Conservation (phyloP, 176 grass and related monocot genomes). For the Paspalum notatum region DNA sequence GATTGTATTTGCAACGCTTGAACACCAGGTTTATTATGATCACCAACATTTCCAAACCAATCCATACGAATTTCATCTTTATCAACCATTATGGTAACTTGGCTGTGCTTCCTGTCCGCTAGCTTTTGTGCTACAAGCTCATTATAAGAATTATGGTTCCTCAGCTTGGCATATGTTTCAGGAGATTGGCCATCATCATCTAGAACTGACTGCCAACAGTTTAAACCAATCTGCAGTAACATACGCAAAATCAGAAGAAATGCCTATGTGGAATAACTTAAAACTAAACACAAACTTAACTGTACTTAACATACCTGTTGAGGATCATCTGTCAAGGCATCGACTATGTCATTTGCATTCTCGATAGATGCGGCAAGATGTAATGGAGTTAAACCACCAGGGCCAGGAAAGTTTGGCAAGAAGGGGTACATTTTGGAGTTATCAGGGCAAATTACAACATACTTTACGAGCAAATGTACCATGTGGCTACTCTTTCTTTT, state of each 20-base stretch:
- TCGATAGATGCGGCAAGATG: slow-evolving; percentile 83
- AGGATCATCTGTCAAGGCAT: slow-evolving; percentile 94
- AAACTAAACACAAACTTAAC: not conserved
- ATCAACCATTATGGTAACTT: slow-evolving; percentile 63
- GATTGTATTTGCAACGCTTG: slow-evolving; percentile 55
- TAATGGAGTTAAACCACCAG: slow-evolving; percentile 80
- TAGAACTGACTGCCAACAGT: slow-evolving; percentile 64
- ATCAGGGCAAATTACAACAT: slow-evolving; percentile 55
- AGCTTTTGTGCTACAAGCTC: slow-evolving; percentile 75
- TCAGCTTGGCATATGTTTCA: slow-evolving; percentile 64
- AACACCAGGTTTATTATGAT: slow-evolving; percentile 27
- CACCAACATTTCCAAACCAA: slow-evolving; percentile 46
- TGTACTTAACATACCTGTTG: slow-evolving; percentile 61
- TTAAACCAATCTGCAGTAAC: slow-evolving; percentile 83
- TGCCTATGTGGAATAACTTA: slow-evolving; percentile 5
- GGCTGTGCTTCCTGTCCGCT: slow-evolving; percentile 62
- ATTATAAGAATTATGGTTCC: slow-evolving; percentile 80
- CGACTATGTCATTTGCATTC: slow-evolving; percentile 70
- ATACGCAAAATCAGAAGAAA: slow-evolving; percentile 20
- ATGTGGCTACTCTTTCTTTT: slow-evolving; percentile 84
- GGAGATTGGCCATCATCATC: slow-evolving; percentile 83
- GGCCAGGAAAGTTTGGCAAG: slow-evolving; percentile 68
- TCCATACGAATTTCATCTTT: slow-evolving; percentile 57
- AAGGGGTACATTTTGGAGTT: slow-evolving; percentile 67
- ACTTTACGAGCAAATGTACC: slow-evolving; percentile 84